phyloP scores from a whole-genome alignment of 2,329 filamentous ascomycete species.

The Paecilomyces formosus region DNA sequence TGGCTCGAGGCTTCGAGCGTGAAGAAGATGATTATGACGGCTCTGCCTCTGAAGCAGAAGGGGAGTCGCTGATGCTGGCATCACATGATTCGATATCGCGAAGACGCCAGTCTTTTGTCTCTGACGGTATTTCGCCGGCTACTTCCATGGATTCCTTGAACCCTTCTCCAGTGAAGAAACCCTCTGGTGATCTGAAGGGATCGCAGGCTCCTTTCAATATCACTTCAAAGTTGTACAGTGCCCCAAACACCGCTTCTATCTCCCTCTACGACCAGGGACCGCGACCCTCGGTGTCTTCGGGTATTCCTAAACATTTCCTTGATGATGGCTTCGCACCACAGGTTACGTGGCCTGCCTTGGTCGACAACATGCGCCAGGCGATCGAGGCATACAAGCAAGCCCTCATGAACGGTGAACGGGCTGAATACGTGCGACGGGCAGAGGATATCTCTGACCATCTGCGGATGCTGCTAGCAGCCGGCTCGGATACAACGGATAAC shows the following conservation, averaged over 20 bases:
- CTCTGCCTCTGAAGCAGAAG: slow-evolving; percentile 81
- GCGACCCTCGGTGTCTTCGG: slow-evolving; percentile 36
- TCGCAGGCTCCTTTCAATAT: slow-evolving; percentile 11
- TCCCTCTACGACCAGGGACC: slow-evolving; percentile 48
- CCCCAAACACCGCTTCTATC: slow-evolving; percentile 44
- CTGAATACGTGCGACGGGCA: slow-evolving; percentile 88
- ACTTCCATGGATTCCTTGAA: slow-evolving; percentile 89
- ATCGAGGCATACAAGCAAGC: slow-evolving; percentile 86
- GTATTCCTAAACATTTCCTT: slow-evolving; percentile 75
- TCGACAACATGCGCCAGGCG: slow-evolving; percentile 86
- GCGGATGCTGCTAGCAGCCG: slow-evolving; percentile 84
- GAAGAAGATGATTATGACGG: slow-evolving; percentile 90
- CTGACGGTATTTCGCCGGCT: slow-evolving; percentile 71
- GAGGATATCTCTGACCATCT: slow-evolving; percentile 98
- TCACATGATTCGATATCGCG: slow-evolving; percentile 61
- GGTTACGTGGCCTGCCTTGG: slow-evolving; percentile 80
- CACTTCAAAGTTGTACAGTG: slow-evolving; percentile 23
- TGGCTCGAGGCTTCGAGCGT: slow-evolving; percentile 72
- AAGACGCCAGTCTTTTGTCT: slow-evolving; percentile 58
- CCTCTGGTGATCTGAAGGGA: slow-evolving; percentile 47
- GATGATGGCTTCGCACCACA: slow-evolving; percentile 76
- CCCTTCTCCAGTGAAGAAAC: slow-evolving; percentile 54
- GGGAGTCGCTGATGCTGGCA: slow-evolving; percentile 62
- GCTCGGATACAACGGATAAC: slow-evolving; percentile 95
- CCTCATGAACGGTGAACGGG: slow-evolving; percentile 73